A percentile compares a stretch with the other conserved stretches of the same genome.
Conservation (phyloP, 345 rosid genomes). For the Citropsis articulata region DNA sequence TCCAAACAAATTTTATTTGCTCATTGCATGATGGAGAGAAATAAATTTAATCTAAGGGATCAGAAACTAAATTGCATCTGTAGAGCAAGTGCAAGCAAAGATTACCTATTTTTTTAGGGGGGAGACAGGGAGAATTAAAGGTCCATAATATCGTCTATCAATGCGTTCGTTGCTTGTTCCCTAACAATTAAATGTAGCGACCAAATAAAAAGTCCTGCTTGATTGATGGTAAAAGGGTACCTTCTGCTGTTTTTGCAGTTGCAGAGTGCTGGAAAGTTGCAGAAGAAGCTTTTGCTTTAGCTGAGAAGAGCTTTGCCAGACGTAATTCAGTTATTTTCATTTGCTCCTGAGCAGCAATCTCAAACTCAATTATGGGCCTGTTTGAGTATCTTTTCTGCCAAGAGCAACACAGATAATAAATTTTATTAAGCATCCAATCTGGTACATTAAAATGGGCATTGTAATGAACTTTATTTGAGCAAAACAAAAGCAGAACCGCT, state of each 20-base stretch:
- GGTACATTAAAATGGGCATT: neutral
- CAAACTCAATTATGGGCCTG: slow-evolving; percentile 77
- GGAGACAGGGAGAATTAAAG: neutral
- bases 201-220: neutral
- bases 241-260: slow-evolving; percentile 48
- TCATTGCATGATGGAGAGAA: neutral
- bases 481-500: neutral
- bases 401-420: neutral
- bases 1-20: neutral
- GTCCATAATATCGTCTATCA: neutral
- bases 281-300: slow-evolving; percentile 31
- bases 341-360: slow-evolving; percentile 86
- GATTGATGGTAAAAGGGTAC: slow-evolving; percentile 30
- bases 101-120: neutral
- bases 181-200: neutral
- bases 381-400: slow-evolving; percentile 68
- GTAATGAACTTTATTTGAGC: neutral
- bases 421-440: neutral
- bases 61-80: neutral
- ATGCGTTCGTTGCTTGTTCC: neutral
- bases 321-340: slow-evolving; percentile 88
- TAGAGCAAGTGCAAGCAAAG: neutral
- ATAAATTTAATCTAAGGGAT: neutral
- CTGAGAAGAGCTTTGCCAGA: slow-evolving; percentile 65
- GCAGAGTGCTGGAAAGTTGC: slow-evolving; percentile 22